These are phyloP conservation scores for Euphorbia pulcherrima DNA, from an alignment of 345 rosid species.

Conservation along the genomic window DNA sequence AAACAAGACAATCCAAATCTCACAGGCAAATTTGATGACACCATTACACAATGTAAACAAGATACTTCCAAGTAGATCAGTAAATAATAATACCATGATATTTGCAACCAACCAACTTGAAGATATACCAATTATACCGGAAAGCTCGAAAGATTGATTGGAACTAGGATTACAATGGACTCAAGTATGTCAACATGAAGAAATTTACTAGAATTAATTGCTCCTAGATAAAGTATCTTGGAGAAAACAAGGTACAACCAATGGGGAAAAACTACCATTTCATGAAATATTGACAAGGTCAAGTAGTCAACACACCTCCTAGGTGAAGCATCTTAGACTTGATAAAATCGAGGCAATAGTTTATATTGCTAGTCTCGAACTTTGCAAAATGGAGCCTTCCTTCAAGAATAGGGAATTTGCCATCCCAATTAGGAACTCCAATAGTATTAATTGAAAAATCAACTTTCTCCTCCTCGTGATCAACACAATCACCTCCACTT, in stretches of 20 bases:
- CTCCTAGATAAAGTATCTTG: background rate
- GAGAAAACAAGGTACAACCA: background rate
- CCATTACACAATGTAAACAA: background rate
- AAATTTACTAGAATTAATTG: background rate
- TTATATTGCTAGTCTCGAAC: conserved; percentile 80
- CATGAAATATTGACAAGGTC: no score
- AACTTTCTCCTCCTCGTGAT: conserved; percentile 29
- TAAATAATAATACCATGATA: background rate
- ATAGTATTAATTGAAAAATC: conserved; percentile 28
- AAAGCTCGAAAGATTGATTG: conserved; percentile 3
- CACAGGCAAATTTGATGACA: background rate
- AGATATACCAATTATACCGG: background rate
- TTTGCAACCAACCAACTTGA: background rate
- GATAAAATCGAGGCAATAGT: conserved; percentile 79
- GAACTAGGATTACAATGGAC: conserved; percentile 8
- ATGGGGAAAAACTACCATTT: background rate
- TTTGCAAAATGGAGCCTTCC: conserved; percentile 79
- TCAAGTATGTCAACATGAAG: background rate
- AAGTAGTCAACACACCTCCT: conserved; percentile 35
- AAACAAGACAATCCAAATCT: background rate
- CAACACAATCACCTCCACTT: conserved; percentile 20
- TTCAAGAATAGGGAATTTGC: conserved; percentile 25
- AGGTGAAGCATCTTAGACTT: conserved; percentile 47
- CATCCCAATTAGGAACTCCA: conserved; percentile 21
- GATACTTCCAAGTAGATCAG: background rate